Conservation (phyloP, 306 rosid genomes). For the Carpinus fangiana region DNA sequence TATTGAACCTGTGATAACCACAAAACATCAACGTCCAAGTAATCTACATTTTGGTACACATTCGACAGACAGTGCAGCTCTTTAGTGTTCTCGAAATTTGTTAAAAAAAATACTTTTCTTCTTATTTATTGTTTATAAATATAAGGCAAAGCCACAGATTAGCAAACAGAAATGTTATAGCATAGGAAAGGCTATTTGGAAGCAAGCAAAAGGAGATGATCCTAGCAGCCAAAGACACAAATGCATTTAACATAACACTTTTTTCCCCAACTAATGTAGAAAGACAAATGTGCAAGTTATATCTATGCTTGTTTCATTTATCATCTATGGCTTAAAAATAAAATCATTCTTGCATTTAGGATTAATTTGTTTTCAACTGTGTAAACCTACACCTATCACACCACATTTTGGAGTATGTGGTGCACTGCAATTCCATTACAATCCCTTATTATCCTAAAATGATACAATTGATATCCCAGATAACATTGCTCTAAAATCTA, state of each 20-base stretch:
- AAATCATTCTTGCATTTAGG: neutral
- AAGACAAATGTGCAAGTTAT: neutral
- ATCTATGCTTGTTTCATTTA: neutral
- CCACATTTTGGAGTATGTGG: too few relatives aligned
- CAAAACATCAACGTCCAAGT: neutral
- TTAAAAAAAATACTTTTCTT: too few relatives aligned
- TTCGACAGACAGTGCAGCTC: neutral
- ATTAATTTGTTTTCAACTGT: too few relatives aligned
- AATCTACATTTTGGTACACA: constrained; percentile 1
- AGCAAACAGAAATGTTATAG: neutral
- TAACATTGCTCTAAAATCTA: too few relatives aligned
- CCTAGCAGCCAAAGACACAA: neutral
- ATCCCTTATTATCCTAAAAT: too few relatives aligned
- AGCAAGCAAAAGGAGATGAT: neutral
- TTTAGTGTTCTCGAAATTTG: too few relatives aligned
- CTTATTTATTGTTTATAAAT: too few relatives aligned
- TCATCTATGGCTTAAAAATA: neutral
- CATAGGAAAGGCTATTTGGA: neutral
- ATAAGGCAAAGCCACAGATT: too few relatives aligned
- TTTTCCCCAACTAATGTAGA: neutral
- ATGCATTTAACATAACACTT: neutral
- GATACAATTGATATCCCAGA: too few relatives aligned
- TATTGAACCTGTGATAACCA: neutral
- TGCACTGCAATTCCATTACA: too few relatives aligned
- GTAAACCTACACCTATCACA: too few relatives aligned